phyloP scores from a whole-genome alignment of 768 basidiomycete species.

The Inosperma sp. region DNA sequence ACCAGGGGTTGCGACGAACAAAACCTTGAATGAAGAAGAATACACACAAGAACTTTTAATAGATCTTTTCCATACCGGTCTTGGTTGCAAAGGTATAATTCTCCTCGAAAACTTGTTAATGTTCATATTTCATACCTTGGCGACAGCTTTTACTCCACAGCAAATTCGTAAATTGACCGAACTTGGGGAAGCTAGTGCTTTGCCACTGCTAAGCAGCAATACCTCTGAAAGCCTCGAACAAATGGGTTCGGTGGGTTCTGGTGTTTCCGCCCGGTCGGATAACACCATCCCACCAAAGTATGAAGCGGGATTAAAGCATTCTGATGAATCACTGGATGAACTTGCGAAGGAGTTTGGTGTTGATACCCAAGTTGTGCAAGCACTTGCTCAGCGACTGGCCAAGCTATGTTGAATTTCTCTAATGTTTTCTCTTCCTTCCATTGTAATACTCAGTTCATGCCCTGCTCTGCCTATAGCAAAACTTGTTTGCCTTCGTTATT shows the following conservation, averaged over 20 bases:
- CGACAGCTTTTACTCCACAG: slow-evolving; percentile 58
- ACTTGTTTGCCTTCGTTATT: too few relatives aligned
- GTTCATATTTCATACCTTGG: slow-evolving; percentile 6
- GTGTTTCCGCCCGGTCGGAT: too few relatives aligned
- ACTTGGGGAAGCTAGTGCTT: slow-evolving; percentile 32
- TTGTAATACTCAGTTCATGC: too few relatives aligned
- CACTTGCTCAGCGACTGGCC: slow-evolving; percentile 56
- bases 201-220: slow-evolving; percentile 13
- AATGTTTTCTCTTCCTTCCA: background rate
- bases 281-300: background rate
- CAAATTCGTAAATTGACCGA: slow-evolving; percentile 48
- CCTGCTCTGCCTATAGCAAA: too few relatives aligned
- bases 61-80: slow-evolving; percentile 45
- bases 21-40: slow-evolving; percentile 29
- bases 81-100: slow-evolving; percentile 53
- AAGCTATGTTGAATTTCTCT: slow-evolving; percentile 12
- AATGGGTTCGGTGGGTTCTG: slow-evolving; percentile 17
- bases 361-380: slow-evolving; percentile 61
- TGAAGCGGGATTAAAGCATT: slow-evolving; percentile 9
- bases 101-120: background rate
- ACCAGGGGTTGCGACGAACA: slow-evolving; percentile 26
- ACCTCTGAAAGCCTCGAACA: slow-evolving; percentile 11
- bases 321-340: slow-evolving; percentile 36
- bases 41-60: slow-evolving; percentile 36
- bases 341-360: slow-evolving; percentile 77